These are phyloP conservation scores for Vanilla planifolia DNA, from an alignment of 106 monocot genomes.

Conservation along the genomic window DNA sequence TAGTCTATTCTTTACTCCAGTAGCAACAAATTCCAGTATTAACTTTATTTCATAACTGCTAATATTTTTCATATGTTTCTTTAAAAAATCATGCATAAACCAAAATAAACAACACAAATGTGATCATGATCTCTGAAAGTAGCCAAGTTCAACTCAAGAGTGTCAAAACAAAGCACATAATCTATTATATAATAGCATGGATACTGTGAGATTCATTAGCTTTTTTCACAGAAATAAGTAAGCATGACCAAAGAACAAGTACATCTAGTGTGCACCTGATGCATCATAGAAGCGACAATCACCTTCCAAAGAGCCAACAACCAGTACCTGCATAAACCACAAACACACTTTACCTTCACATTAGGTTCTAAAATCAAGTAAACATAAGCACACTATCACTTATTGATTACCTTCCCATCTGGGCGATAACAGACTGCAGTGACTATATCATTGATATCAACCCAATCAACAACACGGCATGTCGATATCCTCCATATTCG, in stretches of 20 bases:
- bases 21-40: too few relatives aligned
- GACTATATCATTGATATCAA: conserved; percentile 50
- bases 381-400: conserved; percentile 3
- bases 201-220: too few relatives aligned
- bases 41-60: too few relatives aligned
- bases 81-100: too few relatives aligned
- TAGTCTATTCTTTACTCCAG: too few relatives aligned
- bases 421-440: conserved; percentile 59
- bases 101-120: too few relatives aligned
- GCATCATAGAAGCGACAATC: conserved; percentile 58
- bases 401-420: conserved; percentile 45
- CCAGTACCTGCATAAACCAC: conserved; percentile 34
- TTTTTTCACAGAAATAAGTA: too few relatives aligned
- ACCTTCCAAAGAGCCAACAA: conserved; percentile 55
- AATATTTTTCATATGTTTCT: too few relatives aligned
- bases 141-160: too few relatives aligned
- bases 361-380: neutral
- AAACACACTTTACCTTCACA: conserved; percentile 2
- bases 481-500: conserved; percentile 42
- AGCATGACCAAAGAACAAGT: neutral
- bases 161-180: too few relatives aligned
- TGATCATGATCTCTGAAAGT: too few relatives aligned
- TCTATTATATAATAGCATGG: too few relatives aligned
- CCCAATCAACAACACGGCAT: conserved; percentile 57
- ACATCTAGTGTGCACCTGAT: conserved; percentile 31